Evolutionary conservation across 139 green algal genomes (phyloP), one percentile per base, ranked within the genome.

Genomic region (Chlamydomonas sp.): DNA sequence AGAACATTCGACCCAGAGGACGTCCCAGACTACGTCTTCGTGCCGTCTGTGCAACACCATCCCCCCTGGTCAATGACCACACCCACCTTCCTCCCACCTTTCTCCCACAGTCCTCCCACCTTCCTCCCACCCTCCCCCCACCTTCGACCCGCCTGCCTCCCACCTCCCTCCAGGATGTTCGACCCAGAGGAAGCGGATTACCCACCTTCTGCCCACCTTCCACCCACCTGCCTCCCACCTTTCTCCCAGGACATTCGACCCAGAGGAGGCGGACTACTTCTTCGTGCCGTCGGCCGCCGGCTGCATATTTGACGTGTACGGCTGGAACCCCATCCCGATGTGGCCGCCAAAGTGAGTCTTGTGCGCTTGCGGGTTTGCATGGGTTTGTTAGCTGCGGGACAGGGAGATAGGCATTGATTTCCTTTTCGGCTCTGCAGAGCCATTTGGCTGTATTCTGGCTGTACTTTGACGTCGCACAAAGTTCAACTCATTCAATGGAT

Each of bases 191-290:
- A 54, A 54, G 16, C 43, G 43, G 20, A 54, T 20, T 20, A 54
- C 43, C 43, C 43, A 54, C 43, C 43, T n/a, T n/a, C n/a, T n/a
- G n/a, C n/a, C 43, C 13, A 13, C 43, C 43, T 26, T 20, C 43
- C 43, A 54, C 43, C 43, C 20, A 54, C 43, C 43, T 54, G 43
- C 43, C 43, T 54, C 13, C 43, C 13, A 13, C 54, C 54, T 63
- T 6, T 33, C 37, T 37, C n/a, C 6, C 70, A 66, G 71, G 48
- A 77, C 71, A n/a, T 67, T 64, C 59, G 71, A 77, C 34, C 73
- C 73, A 26, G 59, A 80, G 47, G 78, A 90, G 68, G 85, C 85
- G 0, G 82, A 88, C 72, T 85, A 72, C 74, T 88, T 85, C 70
- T 88, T 82, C 37, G 71, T 83, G 30, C 82, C 82, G 6, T 65